A percentile compares a stretch with the other conserved stretches of the same genome.
Evolutionary conservation across 148 eudicot genomes (phyloP).

Genomic region (Suaeda aralocaspica): DNA sequence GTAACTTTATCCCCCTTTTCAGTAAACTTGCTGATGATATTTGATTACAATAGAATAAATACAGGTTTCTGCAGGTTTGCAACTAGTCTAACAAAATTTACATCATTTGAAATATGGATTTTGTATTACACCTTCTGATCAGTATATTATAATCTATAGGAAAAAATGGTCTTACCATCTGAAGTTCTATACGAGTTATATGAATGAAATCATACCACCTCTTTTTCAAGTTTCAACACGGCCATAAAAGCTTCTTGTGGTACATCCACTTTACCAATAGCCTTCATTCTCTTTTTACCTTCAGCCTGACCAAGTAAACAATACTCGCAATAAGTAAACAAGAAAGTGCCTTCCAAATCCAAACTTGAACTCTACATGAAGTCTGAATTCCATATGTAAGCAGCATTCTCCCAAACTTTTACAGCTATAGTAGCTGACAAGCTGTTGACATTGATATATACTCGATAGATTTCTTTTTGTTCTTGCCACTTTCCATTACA

Average conservation of each 20-base stretch:
- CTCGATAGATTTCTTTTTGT: too few species aligned
- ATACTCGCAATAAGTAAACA: background rate
- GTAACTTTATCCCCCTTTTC: background rate
- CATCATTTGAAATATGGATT: background rate
- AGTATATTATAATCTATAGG: background rate
- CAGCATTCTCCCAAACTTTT: too few species aligned
- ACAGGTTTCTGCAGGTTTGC: background rate
- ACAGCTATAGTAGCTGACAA: too few species aligned
- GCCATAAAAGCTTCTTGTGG: constrained; percentile 99
- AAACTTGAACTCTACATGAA: background rate
- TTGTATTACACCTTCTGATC: background rate
- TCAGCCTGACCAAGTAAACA: constrained; percentile 58
- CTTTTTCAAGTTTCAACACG: constrained; percentile 92
- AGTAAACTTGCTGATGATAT: background rate
- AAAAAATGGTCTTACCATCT: background rate
- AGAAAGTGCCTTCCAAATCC: background rate
- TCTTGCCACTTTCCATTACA: too few species aligned
- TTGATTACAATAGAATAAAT: background rate
- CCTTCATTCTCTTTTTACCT: constrained; percentile 97
- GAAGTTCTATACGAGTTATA: constrained; percentile 19
- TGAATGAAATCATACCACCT: constrained; percentile 53
- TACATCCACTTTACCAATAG: constrained; percentile 87
- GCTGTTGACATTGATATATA: too few species aligned
- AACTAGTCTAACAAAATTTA: background rate
- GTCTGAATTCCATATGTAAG: background rate